phyloP scores from a whole-genome alignment of 805 yeast species.

The Starmerella floricola region DNA sequence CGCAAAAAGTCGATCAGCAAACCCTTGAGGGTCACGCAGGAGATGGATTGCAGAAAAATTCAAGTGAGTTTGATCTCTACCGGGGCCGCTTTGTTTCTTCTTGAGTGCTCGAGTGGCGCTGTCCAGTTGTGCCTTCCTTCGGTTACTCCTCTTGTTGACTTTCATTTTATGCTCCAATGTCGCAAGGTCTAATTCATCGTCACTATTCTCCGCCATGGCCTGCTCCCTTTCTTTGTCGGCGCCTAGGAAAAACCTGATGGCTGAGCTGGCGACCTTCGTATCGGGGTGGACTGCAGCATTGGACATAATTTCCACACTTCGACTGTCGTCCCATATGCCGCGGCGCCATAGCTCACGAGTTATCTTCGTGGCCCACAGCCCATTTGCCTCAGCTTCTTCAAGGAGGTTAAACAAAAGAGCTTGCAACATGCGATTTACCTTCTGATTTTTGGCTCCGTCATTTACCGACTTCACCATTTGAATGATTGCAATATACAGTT shows the following conservation, averaged over 20 bases:
- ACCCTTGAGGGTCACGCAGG: conserved; percentile 93
- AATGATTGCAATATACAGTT: conserved; percentile 68
- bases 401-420: conserved; percentile 79
- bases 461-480: conserved; percentile 71
- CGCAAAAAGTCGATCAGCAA: conserved; percentile 73
- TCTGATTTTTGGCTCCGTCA: conserved; percentile 80
- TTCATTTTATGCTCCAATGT: conserved; percentile 68
- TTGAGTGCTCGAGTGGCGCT: conserved; percentile 56
- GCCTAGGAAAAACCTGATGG: conserved; percentile 81
- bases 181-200: conserved; percentile 48
- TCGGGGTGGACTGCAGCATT: conserved; percentile 87
- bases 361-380: conserved; percentile 90
- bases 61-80: conserved; percentile 53
- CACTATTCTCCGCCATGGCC: conserved; percentile 64
- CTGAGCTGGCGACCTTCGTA: conserved; percentile 75
- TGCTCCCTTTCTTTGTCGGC: conserved; percentile 92
- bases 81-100: conserved; percentile 36
- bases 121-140: conserved; percentile 70
- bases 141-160: conserved; percentile 70
- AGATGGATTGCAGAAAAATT: conserved; percentile 92
- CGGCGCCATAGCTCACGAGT: conserved; percentile 96
- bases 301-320: conserved; percentile 96
- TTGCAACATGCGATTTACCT: conserved; percentile 78
- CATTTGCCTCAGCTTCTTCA: conserved; percentile 70
- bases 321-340: conserved; percentile 94